Percentiles rank a stretch among this genome's conserved stretches.
Evolutionary conservation across 2,329 filamentous ascomycete genomes (phyloP).

Genomic region (Aspergillus sergii): DNA sequence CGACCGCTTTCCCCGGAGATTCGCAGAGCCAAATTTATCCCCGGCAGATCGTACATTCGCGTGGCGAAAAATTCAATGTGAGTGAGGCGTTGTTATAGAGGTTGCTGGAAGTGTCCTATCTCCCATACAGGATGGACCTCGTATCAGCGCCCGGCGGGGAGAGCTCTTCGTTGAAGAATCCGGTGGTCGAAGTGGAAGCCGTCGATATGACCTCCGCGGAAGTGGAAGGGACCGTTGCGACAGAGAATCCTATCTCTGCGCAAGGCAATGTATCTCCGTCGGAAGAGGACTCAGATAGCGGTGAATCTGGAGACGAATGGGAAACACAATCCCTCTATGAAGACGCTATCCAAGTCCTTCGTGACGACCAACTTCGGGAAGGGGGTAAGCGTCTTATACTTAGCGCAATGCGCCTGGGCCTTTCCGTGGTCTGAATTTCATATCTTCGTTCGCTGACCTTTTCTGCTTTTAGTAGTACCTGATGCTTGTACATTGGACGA

Average conservation of each 20-base stretch:
- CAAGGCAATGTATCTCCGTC: conserved; percentile 37
- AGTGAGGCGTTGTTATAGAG: conserved; percentile 30
- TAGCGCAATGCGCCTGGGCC: conserved; percentile 15
- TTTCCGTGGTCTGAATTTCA: conserved; percentile 11
- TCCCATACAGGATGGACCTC: conserved; percentile 42
- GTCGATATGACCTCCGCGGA: conserved; percentile 31
- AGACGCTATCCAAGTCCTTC: conserved; percentile 62
- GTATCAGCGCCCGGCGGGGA: conserved; percentile 38
- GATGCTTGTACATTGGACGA: conserved; percentile 69
- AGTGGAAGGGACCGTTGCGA: conserved; percentile 23
- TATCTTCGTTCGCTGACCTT: conserved; percentile 3
- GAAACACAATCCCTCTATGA: conserved; percentile 67
- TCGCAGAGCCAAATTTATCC: conserved; percentile 31
- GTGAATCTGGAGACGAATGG: conserved; percentile 51
- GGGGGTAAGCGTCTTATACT: conserved; percentile 47
- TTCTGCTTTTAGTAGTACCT: conserved; percentile 35
- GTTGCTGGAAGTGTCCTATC: conserved; percentile 36
- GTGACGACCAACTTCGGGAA: conserved; percentile 53
- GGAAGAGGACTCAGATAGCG: conserved; percentile 39
- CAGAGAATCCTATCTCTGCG: conserved; percentile 29
- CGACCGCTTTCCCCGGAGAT: conserved; percentile 27
- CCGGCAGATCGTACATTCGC: conserved; percentile 20
- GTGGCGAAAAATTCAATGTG: conserved; percentile 37
- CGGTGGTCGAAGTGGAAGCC: conserved; percentile 40
- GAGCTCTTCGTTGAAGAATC: conserved; percentile 35